These are phyloP conservation scores for Amylostereum areolatum DNA, from an alignment of 1,284 basidiomycete species.

Conservation along the genomic window DNA sequence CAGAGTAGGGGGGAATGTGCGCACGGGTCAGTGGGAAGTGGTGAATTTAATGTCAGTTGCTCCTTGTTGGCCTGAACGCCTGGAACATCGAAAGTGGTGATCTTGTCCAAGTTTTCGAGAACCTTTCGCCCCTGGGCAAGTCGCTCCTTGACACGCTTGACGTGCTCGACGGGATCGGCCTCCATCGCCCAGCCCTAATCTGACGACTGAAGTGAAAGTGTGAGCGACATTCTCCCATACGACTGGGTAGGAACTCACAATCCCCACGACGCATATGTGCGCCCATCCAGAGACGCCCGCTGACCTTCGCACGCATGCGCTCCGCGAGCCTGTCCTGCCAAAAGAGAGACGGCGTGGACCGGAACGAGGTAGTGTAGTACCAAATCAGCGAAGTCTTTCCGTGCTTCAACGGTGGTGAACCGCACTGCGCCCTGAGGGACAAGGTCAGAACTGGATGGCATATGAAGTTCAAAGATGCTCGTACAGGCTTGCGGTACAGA, in stretches of 20 bases:
- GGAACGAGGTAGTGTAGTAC: conserved; percentile 29
- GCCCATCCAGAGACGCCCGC: conserved; percentile 37
- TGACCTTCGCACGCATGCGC: conserved; percentile 27
- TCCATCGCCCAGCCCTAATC: conserved; percentile 33
- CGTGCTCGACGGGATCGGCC: conserved; percentile 25
- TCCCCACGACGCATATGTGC: conserved; percentile 45
- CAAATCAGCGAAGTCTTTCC: conserved; percentile 26
- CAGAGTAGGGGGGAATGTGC: background rate
- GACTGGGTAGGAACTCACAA: conserved; percentile 21
- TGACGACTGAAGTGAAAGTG: conserved; percentile 14
- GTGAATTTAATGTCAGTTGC: conserved; percentile 4
- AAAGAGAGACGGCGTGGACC: conserved; percentile 29
- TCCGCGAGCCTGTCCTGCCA: conserved; percentile 21
- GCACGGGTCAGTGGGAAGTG: conserved; percentile 7
- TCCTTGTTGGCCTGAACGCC: conserved; percentile 16
- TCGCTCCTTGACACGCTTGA: conserved; percentile 28
- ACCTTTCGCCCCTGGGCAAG: conserved; percentile 25
- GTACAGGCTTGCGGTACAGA: conserved; percentile 32
- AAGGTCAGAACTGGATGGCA: background rate
- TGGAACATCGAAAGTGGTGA: conserved; percentile 22
- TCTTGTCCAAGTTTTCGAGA: conserved; percentile 19
- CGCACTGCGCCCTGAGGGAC: conserved; percentile 28
- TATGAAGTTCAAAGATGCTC: conserved; percentile 10
- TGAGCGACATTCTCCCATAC: background rate
- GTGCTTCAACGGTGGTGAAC: conserved; percentile 29